Evolutionary conservation across 768 basidiomycete genomes (phyloP).

Genomic region (Macrolepiota fuliginosa): DNA sequence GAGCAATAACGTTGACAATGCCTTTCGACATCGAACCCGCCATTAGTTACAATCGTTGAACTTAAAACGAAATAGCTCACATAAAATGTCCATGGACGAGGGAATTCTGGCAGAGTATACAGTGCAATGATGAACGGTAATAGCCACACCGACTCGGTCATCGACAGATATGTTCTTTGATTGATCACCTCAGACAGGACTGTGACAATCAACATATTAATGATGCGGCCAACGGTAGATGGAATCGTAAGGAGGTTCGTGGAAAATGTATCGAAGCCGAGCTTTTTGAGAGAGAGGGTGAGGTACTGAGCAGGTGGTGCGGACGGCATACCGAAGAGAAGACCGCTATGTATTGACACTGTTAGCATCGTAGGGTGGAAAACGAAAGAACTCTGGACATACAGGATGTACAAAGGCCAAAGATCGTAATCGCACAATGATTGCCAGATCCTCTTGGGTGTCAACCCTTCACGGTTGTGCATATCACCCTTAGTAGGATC

Average conservation of each 20-base stretch:
- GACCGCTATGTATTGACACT: constrained; percentile 30
- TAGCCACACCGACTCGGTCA: constrained; percentile 56
- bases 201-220: constrained; percentile 50
- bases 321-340: constrained; percentile 52
- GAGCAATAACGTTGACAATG: constrained; percentile 15
- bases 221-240: constrained; percentile 44
- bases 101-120: constrained; percentile 38
- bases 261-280: constrained; percentile 60
- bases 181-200: constrained; percentile 50
- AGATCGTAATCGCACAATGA: constrained; percentile 61
- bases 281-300: constrained; percentile 51
- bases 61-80: constrained; percentile 21
- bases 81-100: constrained; percentile 53
- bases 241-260: constrained; percentile 67
- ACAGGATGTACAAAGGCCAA: constrained; percentile 65
- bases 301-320: constrained; percentile 52
- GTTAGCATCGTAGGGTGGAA: not conserved
- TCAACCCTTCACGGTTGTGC: constrained; percentile 67
- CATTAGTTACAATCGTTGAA: not conserved
- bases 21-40: constrained; percentile 8
- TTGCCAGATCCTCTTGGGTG: constrained; percentile 45
- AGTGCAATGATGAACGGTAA: constrained; percentile 60
- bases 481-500: constrained; percentile 66
- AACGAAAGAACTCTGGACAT: constrained; percentile 8
- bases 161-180: constrained; percentile 50